Percentiles rank a stretch among this genome's conserved stretches.
These are phyloP conservation scores for Aspergillus transmontanensis DNA, from an alignment of 2,329 filamentous ascomycete genomes.

Conservation along the genomic window DNA sequence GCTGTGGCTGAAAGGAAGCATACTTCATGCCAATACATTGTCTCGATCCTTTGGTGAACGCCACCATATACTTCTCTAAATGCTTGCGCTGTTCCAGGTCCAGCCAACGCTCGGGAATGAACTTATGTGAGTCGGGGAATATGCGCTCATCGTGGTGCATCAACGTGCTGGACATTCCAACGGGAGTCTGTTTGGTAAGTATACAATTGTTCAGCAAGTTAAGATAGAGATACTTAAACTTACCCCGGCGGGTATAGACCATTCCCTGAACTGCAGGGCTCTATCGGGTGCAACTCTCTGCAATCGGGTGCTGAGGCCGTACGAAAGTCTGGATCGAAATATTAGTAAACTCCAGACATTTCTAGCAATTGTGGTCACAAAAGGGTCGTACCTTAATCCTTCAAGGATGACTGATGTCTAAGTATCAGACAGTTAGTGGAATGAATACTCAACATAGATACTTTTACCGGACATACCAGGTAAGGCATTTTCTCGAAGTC, in stretches of 20 bases:
- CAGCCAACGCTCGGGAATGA: constrained; percentile 44
- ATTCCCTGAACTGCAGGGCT: constrained; percentile 32
- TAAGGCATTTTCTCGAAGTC: constrained; percentile 34
- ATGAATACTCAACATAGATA: neutral
- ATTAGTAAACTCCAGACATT: neutral
- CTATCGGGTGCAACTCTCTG: constrained; percentile 31
- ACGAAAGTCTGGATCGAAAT: constrained; percentile 20
- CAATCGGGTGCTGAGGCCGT: constrained; percentile 30
- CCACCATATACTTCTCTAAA: constrained; percentile 40
- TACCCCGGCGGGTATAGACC: constrained; percentile 36
- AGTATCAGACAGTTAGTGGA: neutral
- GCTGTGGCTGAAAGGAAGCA: neutral
- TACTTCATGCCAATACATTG: constrained; percentile 53
- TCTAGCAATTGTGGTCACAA: fast-evolving
- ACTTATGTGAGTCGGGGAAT: constrained; percentile 39
- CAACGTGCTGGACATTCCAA: constrained; percentile 43
- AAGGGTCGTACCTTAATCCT: constrained; percentile 25
- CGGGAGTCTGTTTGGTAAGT: constrained; percentile 26
- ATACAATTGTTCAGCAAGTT: constrained; percentile 2
- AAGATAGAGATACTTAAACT: neutral
- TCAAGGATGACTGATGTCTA: constrained; percentile 33
- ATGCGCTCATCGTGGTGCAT: constrained; percentile 39
- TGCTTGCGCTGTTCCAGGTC: constrained; percentile 33
- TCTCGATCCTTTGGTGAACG: constrained; percentile 47
- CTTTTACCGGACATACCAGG: constrained; percentile 20